Evolutionary conservation across 768 basidiomycete genomes (phyloP).

Genomic region (Phanerodontia chrysosporium): DNA sequence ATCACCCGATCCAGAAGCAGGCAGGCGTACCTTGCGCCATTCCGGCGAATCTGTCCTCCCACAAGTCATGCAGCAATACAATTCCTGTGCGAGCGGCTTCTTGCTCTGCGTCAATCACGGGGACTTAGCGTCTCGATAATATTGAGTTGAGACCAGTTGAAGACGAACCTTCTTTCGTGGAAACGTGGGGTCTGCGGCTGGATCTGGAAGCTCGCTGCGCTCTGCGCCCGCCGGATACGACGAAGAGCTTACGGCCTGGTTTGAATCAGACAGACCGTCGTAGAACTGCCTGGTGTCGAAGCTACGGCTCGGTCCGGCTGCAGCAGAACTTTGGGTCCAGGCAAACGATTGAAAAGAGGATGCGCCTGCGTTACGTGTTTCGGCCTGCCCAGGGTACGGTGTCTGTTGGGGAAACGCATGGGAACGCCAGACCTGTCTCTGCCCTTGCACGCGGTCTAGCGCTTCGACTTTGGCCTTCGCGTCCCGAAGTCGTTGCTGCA

Average conservation of each 20-base stretch:
- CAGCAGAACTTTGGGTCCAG: not conserved
- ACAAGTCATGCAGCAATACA: conserved; percentile 87
- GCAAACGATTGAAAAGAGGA: not conserved
- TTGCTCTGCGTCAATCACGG: conserved; percentile 14
- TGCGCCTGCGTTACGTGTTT: not conserved
- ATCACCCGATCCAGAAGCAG: conserved; percentile 15
- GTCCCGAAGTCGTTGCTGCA: conserved; percentile 52
- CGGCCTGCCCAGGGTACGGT: not conserved
- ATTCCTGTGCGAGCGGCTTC: conserved; percentile 39
- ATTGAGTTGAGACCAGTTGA: not conserved
- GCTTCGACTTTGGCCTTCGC: not conserved
- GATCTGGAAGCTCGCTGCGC: conserved; percentile 4
- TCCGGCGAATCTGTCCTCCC: conserved; percentile 96
- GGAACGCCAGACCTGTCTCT: conserved; percentile 20
- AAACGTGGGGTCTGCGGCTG: conserved; percentile 39
- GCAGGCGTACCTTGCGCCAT: conserved; percentile 75
- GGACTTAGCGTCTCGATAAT: not conserved
- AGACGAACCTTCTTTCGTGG: conserved; percentile 54
- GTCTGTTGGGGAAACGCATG: not conserved
- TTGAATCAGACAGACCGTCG: too few species aligned
- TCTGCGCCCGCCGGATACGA: not conserved
- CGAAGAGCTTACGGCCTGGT: too few species aligned
- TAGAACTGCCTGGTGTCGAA: conserved; percentile 4
- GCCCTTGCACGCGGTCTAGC: not conserved
- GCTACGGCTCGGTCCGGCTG: not conserved